phyloP scores from a whole-genome alignment of 2,329 filamentous ascomycete species.

The Exophiala aquamarina region DNA sequence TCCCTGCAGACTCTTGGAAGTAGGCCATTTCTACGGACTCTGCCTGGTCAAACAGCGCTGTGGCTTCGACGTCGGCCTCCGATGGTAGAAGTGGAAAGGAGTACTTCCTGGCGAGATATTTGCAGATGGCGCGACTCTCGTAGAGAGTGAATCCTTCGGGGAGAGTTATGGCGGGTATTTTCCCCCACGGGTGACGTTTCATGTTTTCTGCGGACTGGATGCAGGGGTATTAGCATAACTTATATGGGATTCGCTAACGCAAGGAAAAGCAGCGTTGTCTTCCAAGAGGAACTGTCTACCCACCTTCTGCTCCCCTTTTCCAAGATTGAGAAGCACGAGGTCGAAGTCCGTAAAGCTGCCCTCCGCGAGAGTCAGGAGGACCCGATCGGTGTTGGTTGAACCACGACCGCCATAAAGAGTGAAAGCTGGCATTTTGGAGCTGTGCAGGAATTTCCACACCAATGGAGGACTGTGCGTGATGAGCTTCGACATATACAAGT shows the following conservation, averaged over 20 bases:
- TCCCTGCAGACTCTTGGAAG: constrained; percentile 46
- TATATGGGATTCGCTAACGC: constrained; percentile 22
- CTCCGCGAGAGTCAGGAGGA: constrained; percentile 45
- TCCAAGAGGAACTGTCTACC: constrained; percentile 22
- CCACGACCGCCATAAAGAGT: constrained; percentile 43
- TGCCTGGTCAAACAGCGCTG: constrained; percentile 47
- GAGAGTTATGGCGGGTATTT: constrained; percentile 42
- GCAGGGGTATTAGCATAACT: constrained; percentile 29
- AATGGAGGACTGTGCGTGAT: constrained; percentile 30
- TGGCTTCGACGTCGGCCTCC: constrained; percentile 40
- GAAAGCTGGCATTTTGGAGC: constrained; percentile 44
- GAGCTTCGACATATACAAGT: constrained; percentile 33
- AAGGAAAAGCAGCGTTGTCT: constrained; percentile 25
- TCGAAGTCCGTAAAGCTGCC: constrained; percentile 47
- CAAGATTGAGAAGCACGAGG: constrained; percentile 39
- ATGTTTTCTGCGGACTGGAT: constrained; percentile 38
- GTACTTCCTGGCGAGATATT: constrained; percentile 48
- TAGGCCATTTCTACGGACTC: constrained; percentile 43
- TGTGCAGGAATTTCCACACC: constrained; percentile 31
- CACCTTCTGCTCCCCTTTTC: constrained; percentile 46
- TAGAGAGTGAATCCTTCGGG: constrained; percentile 46
- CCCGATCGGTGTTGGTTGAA: constrained; percentile 46
- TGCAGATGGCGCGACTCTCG: constrained; percentile 50
- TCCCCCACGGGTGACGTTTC: constrained; percentile 45
- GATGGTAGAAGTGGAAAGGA: constrained; percentile 45